Evolutionary conservation across 148 eudicot genomes (phyloP), one percentile per base, ranked within the genome.

Genomic region (Nepenthes mirabilis): DNA sequence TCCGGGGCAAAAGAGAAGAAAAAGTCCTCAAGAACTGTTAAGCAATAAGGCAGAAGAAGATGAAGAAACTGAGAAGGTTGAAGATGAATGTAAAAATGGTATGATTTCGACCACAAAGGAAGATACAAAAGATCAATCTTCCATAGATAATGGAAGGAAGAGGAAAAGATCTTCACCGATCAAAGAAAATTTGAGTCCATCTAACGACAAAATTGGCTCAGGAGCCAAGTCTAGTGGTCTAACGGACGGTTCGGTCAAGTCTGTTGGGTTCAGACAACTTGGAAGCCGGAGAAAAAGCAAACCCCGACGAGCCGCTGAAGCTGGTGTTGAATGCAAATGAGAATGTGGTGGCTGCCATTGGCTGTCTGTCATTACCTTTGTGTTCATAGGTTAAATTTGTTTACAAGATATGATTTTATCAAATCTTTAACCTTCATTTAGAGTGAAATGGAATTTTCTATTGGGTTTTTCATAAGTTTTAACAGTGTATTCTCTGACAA

Each of bases 271-370:
- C 64, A 79, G 96, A 67, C 84, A 73, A 49, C 83, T 64, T 47
- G 87, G 96, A 53, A 85, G 87, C 68, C 74, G 96, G 62, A 64
- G 88, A 57, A 88, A 85, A 66, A 81, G 68, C 75, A 85, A 81
- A 70, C 96, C 96, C 64, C 77, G 74, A 11, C 75, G 96, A 60
- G 96, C 91, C 72, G 96, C 96, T 66, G 91, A 82, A 75, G 96
- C 74, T 62, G 90, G 95, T 11, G 90, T 87, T 14, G 81, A 84
- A 68, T 87, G 87, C 82, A 67, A 58, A 57, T 82, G 70, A 80
- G 62, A 23, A 23, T 23, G 23, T 23, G 23, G 23, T 23, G 23
- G 23, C 23, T 23, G 23, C 23, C 23, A 23, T 23, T 23, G 23
- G 23, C 23, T 23, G 23, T 23, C 23, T 23, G 23, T 23, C 23